Conservation (phyloP, 768 basidiomycete genomes). For the Rhizopogon salebrosus region DNA sequence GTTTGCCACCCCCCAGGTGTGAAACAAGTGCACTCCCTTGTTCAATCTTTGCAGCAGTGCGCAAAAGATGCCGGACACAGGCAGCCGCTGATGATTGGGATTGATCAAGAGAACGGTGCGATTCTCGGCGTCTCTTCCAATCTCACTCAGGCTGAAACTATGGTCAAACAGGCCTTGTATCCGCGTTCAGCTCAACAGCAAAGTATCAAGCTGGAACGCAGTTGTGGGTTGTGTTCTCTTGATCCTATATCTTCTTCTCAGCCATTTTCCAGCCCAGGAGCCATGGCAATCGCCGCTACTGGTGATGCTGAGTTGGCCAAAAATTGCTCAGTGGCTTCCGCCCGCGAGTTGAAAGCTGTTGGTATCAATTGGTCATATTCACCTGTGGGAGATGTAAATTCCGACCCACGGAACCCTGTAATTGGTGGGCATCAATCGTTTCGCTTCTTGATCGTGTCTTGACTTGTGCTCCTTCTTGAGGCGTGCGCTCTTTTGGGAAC, state of each 20-base stretch:
- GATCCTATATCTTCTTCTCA: background rate
- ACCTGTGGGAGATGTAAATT: constrained; percentile 70
- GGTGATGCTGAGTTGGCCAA: constrained; percentile 40
- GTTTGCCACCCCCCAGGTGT: constrained; percentile 33
- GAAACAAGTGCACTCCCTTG: constrained; percentile 42
- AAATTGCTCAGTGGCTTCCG: constrained; percentile 45
- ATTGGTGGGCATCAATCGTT: constrained; percentile 42
- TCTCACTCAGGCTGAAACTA: background rate
- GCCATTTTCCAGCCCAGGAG: constrained; percentile 54
- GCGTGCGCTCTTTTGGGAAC: constrained; percentile 68
- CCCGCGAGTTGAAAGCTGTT: constrained; percentile 48
- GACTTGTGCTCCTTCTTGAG: constrained; percentile 24
- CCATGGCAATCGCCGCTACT: constrained; percentile 65
- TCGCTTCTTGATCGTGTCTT: background rate
- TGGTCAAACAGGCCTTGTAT: constrained; percentile 49
- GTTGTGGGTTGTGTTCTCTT: constrained; percentile 43
- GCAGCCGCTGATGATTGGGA: constrained; percentile 58
- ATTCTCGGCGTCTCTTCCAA: background rate
- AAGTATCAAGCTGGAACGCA: constrained; percentile 50
- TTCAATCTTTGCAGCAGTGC: constrained; percentile 45
- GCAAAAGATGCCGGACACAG: constrained; percentile 54
- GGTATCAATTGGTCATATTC: constrained; percentile 73
- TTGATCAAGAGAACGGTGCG: constrained; percentile 71
- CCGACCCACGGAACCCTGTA: constrained; percentile 63
- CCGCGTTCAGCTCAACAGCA: constrained; percentile 50